Evolutionary conservation across 441 rosid species (phyloP).

Genomic region (Arabidopsis hybrid): DNA sequence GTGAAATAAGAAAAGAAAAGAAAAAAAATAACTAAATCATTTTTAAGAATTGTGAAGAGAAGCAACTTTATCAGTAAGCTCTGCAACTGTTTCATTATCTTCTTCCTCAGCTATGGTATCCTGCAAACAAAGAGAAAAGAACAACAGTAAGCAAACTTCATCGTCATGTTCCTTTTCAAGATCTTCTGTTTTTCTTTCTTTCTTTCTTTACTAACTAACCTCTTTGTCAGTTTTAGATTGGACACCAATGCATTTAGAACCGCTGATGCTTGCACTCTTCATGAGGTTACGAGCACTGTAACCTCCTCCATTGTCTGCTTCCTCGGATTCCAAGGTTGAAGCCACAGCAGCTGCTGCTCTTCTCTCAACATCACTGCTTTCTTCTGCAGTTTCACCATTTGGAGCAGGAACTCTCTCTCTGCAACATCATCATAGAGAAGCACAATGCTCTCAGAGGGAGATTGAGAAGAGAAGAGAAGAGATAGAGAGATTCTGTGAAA

Average conservation of each 20-base stretch:
- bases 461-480: not conserved
- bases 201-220: constrained; percentile 50
- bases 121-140: constrained; percentile 37
- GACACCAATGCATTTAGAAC: constrained; percentile 80
- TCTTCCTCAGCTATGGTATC: constrained; percentile 63
- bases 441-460: constrained; percentile 29
- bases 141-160: constrained; percentile 9
- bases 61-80: constrained; percentile 63
- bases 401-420: constrained; percentile 86
- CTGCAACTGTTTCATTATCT: constrained; percentile 54
- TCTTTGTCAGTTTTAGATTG: constrained; percentile 55
- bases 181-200: constrained; percentile 8
- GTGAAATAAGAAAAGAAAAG: not conserved
- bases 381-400: constrained; percentile 55
- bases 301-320: constrained; percentile 51
- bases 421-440: constrained; percentile 33
- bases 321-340: constrained; percentile 57
- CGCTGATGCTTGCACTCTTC: constrained; percentile 98
- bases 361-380: constrained; percentile 53
- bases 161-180: constrained; percentile 3
- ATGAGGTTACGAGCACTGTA: constrained; percentile 74
- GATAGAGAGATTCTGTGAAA: constrained; percentile 18
- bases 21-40: not conserved
- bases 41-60: constrained; percentile 49
- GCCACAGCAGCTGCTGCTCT: constrained; percentile 65